phyloP scores from a whole-genome alignment of 306 rosid species.

The Oemleria cerasiformis region DNA sequence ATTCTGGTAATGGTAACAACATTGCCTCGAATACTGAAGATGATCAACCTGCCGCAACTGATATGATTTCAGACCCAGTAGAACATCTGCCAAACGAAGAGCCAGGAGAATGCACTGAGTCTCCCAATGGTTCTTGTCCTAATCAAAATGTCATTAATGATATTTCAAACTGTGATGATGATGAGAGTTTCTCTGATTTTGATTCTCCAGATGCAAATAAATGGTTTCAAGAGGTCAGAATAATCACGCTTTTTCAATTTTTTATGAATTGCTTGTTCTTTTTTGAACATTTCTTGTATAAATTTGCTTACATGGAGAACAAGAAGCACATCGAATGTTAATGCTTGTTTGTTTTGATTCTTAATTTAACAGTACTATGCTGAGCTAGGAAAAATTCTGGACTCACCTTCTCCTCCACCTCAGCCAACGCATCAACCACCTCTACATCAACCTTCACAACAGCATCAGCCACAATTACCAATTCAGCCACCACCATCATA shows the following conservation, averaged over 20 bases:
- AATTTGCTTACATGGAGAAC: neutral
- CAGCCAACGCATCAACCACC: neutral
- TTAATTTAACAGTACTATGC: conserved; percentile 18
- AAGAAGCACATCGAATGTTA: conserved; percentile 11
- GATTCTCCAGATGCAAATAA: neutral
- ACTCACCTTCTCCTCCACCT: neutral
- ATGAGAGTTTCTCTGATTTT: neutral
- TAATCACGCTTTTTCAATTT: neutral
- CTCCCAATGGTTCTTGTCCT: neutral
- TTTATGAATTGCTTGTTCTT: neutral
- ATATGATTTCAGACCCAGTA: conserved; percentile 14
- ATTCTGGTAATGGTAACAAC: conserved; percentile 23
- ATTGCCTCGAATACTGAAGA: conserved; percentile 11
- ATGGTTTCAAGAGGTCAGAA: neutral
- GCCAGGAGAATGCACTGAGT: neutral
- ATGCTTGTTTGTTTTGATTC: conserved; percentile 18
- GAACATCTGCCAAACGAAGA: neutral
- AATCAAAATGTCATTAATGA: neutral
- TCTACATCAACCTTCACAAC: neutral
- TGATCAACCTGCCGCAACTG: neutral
- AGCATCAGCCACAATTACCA: neutral
- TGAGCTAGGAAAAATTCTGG: neutral
- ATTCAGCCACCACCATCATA: neutral
- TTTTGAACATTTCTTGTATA: conserved; percentile 3
- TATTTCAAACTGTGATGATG: neutral